Base-by-base conservation (phyloP, 345 rosid species). In the Dimocarpus longan region DNA sequence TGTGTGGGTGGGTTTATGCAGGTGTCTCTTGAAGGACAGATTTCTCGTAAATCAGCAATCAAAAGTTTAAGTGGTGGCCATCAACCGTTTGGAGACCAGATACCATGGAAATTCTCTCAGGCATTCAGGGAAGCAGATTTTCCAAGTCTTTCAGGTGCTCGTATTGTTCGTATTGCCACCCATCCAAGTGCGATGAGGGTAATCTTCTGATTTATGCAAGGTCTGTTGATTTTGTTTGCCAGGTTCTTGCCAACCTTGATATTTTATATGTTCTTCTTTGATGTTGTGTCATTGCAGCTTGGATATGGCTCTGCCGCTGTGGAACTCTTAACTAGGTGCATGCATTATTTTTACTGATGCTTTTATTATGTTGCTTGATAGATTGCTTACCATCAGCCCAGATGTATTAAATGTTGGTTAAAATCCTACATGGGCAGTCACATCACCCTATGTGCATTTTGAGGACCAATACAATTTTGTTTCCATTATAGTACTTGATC, bases 91-190 rank as follows among this genome's bases (percentile, higher is more conserved):
- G 99, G 99, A 76, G 99, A 97, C 85, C 98, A 94, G 80, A 93
- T 97, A 74, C 98, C 99, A 40, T 97, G 99, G 99, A 97, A 97
- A 82, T 94, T 97, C 81, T 91, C 89, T 82, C 95, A 97, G 87
- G 93, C 93, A 75, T 97, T 91, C 66, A 89, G 90, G 74, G 95
- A 97, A 66, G 78, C 89, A 22, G 94, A 79, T 69, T 97, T 97
- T 79, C 99, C 99, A 72, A 85, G 86, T 71, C 91, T 97, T 77
- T 97, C 99, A 32, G 99, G 99, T 76, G 98, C 94, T 88, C 93
- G 99, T 64, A 92, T 96, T 52, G 99, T 94, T 63, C 94, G 99
- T 72, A 96, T 96, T 77, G 99, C 99, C 74, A 94, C 97, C 79
- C 98, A 96, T 86, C 99, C 99, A 76, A 92, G 89, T 81, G 96